Evolutionary conservation across 2,329 filamentous ascomycete species (phyloP).

Genomic region (Penicillium sp.): DNA sequence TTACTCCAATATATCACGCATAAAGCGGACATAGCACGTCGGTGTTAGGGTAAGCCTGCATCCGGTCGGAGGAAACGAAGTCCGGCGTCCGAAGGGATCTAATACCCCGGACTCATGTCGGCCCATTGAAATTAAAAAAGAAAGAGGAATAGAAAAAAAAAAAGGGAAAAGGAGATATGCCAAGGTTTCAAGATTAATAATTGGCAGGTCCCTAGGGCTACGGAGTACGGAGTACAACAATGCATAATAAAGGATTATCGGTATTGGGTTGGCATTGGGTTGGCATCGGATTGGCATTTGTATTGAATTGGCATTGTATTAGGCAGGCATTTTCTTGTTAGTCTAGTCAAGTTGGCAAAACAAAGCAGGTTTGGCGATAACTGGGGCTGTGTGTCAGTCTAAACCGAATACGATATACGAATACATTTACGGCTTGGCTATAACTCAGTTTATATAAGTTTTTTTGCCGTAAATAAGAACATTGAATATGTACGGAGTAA

Average conservation of each 20-base stretch:
- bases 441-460: too few relatives aligned
- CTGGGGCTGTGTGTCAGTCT: background rate
- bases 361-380: background rate
- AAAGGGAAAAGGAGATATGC: background rate
- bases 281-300: background rate
- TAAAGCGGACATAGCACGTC: background rate
- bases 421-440: background rate
- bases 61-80: conserved; percentile 20
- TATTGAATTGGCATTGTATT: background rate
- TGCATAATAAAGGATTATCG: background rate
- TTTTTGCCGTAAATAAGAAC: too few relatives aligned
- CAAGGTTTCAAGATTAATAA: background rate
- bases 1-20: background rate
- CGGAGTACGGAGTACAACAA: background rate
- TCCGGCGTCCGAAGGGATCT: conserved; percentile 18
- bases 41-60: conserved; percentile 10
- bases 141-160: too few relatives aligned
- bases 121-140: background rate
- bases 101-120: conserved; percentile 19
- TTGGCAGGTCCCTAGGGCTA: background rate
- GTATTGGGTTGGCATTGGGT: background rate
- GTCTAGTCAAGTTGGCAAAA: background rate
- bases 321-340: background rate
- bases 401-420: conserved; percentile 1
- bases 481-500: background rate